Evolutionary conservation across 768 basidiomycete genomes (phyloP).

Genomic region (Collybia nuda): DNA sequence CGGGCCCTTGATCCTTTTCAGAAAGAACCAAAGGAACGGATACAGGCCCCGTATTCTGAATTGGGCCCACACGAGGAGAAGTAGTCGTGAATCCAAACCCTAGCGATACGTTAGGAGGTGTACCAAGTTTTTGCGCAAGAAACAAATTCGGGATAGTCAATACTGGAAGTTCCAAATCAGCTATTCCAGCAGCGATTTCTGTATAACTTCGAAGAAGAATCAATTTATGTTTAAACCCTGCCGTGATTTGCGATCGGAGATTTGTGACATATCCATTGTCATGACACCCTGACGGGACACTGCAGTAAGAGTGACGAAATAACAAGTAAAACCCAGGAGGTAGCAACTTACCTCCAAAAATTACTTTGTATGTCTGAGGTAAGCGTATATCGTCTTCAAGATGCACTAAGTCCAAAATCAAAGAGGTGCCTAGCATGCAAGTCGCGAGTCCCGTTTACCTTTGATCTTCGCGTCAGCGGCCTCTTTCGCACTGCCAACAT

Average conservation of each 20-base stretch:
- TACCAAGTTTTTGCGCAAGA: constrained; percentile 51
- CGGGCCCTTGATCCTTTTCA: constrained; percentile 24
- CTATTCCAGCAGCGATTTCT: constrained; percentile 59
- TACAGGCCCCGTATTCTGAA: constrained; percentile 2
- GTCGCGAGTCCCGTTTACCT: constrained; percentile 35
- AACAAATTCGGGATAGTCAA: constrained; percentile 60
- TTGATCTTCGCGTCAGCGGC: constrained; percentile 76
- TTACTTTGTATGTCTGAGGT: constrained; percentile 63
- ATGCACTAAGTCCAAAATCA: constrained; percentile 33
- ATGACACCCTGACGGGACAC: constrained; percentile 52
- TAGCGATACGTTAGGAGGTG: constrained; percentile 7
- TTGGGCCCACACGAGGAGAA: constrained; percentile 5
- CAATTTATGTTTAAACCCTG: constrained; percentile 63
- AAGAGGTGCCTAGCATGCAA: neutral
- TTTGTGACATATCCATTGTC: constrained; percentile 70
- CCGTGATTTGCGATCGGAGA: constrained; percentile 63
- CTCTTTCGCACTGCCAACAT: constrained; percentile 72
- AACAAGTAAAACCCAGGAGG: neutral
- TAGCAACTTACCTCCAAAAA: constrained; percentile 58
- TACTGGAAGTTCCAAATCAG: constrained; percentile 53
- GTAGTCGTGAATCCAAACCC: constrained; percentile 1
- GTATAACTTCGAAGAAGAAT: constrained; percentile 63
- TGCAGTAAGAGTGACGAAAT: constrained; percentile 3
- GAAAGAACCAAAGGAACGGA: constrained; percentile 7
- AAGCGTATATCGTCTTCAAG: constrained; percentile 62